Conservation (phyloP, 208 protist species). For the Leishmania major region DNA sequence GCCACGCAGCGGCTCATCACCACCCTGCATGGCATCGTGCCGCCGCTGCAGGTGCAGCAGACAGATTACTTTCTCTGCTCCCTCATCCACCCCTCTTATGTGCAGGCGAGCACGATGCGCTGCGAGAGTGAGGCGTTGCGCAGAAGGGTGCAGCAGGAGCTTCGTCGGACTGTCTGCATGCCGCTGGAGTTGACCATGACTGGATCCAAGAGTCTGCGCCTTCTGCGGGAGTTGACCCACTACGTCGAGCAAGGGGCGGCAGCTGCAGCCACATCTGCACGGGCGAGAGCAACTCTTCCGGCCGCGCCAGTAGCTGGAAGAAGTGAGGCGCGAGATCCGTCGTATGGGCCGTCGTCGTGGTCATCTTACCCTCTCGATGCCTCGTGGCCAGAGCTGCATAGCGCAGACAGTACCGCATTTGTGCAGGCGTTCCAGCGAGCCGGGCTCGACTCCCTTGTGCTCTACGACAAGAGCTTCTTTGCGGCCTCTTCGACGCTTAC, state of each 20-base stretch:
- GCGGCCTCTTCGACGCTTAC: background rate
- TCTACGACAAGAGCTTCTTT: constrained; percentile 39
- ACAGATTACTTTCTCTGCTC: constrained; percentile 75
- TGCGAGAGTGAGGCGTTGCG: background rate
- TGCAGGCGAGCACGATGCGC: constrained; percentile 16
- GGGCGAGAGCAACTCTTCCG: background rate
- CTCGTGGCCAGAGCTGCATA: constrained; percentile 25
- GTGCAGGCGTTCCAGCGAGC: constrained; percentile 21
- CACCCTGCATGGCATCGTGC: constrained; percentile 52
- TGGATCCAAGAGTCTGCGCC: constrained; percentile 50
- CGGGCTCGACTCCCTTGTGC: constrained; percentile 41
- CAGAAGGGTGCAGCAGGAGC: constrained; percentile 9
- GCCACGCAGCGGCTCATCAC: constrained; percentile 31
- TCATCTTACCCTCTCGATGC: constrained; percentile 3
- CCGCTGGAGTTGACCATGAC: constrained; percentile 61
- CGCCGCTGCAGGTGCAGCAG: constrained; percentile 17
- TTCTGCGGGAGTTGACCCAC: constrained; percentile 33
- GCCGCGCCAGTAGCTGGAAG: background rate
- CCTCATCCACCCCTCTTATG: constrained; percentile 78
- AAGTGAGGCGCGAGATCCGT: background rate
- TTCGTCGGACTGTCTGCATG: constrained; percentile 61
- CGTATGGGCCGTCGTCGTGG: background rate
- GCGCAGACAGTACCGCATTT: constrained; percentile 27
- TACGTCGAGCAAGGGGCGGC: constrained; percentile 4
- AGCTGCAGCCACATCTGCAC: background rate